phyloP scores from a whole-genome alignment of 2,329 filamentous ascomycete genomes.

The Trichophyton rubrum region DNA sequence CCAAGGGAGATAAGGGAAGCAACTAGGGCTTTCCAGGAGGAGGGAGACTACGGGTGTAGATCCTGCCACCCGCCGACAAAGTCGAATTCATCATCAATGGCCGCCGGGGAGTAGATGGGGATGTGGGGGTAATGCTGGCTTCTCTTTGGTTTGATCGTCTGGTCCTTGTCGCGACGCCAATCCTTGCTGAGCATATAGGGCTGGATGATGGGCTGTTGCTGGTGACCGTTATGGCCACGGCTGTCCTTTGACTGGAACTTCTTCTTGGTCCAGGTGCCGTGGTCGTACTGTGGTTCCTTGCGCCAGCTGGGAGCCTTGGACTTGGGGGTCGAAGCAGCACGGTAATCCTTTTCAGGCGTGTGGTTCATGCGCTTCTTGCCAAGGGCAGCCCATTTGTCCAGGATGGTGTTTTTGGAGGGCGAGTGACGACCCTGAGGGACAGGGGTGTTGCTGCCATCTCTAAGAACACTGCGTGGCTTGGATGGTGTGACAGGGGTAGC shows the following conservation, averaged over 20 bases:
- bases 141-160: conserved; percentile 21
- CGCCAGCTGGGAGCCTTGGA: conserved; percentile 32
- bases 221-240: conserved; percentile 2
- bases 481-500: conserved; percentile 50
- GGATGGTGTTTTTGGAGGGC: conserved; percentile 38
- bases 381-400: conserved; percentile 83
- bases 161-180: conserved; percentile 34
- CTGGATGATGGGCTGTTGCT: conserved; percentile 22
- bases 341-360: conserved; percentile 42
- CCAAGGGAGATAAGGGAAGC: conserved; percentile 13
- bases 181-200: conserved; percentile 33
- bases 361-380: conserved; percentile 69
- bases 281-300: conserved; percentile 31
- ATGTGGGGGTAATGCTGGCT: conserved; percentile 16
- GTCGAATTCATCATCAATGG: conserved; percentile 52
- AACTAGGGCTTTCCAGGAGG: conserved; percentile 11
- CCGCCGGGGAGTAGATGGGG: conserved; percentile 38
- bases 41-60: conserved; percentile 45
- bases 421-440: conserved; percentile 40
- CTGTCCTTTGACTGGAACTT: conserved; percentile 14
- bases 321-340: conserved; percentile 35
- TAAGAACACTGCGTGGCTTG: conserved; percentile 47
- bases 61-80: conserved; percentile 90
- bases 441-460: conserved; percentile 7
- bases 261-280: conserved; percentile 25